Evolutionary conservation across 306 rosid genomes (phyloP).

Genomic region (Arachis hypogaea): DNA sequence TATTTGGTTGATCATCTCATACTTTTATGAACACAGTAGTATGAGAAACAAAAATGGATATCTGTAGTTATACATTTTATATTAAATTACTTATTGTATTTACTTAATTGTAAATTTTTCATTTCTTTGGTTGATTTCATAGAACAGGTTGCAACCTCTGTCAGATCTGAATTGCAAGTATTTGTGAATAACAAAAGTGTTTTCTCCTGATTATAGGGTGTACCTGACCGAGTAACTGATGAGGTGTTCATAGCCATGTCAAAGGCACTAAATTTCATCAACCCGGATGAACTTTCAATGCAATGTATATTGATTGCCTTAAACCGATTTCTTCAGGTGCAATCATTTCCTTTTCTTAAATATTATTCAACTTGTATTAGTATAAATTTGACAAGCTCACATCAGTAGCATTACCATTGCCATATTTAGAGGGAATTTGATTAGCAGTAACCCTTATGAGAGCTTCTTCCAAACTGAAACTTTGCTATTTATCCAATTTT

Average conservation of each 20-base stretch:
- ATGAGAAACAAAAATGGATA: slow-evolving; percentile 17
- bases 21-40: neutral
- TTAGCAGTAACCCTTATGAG: slow-evolving; percentile 9
- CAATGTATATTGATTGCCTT: slow-evolving; percentile 97
- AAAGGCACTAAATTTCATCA: slow-evolving; percentile 95
- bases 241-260: slow-evolving; percentile 99
- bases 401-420: slow-evolving; percentile 5
- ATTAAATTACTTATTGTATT: neutral
- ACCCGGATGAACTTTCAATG: slow-evolving; percentile 99
- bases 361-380: neutral
- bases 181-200: slow-evolving; percentile 34
- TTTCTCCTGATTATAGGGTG: slow-evolving; percentile 59
- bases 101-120: slow-evolving; percentile 7
- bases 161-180: slow-evolving; percentile 14
- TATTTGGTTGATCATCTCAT: neutral
- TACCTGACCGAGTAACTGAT: slow-evolving; percentile 92
- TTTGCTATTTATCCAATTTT: slow-evolving; percentile 23
- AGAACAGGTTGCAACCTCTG: slow-evolving; percentile 9
- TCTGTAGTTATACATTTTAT: slow-evolving; percentile 22
- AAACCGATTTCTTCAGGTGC: slow-evolving; percentile 96
- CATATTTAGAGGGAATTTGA: slow-evolving; percentile 22
- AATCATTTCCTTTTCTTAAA: slow-evolving; percentile 33
- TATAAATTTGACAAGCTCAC: slow-evolving; percentile 18
- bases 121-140: slow-evolving; percentile 17
- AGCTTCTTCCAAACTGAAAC: neutral